Percentiles rank a stretch among this genome's conserved stretches.
These are phyloP conservation scores for Rosa persica DNA, from an alignment of 306 rosid genomes.

Conservation along the genomic window DNA sequence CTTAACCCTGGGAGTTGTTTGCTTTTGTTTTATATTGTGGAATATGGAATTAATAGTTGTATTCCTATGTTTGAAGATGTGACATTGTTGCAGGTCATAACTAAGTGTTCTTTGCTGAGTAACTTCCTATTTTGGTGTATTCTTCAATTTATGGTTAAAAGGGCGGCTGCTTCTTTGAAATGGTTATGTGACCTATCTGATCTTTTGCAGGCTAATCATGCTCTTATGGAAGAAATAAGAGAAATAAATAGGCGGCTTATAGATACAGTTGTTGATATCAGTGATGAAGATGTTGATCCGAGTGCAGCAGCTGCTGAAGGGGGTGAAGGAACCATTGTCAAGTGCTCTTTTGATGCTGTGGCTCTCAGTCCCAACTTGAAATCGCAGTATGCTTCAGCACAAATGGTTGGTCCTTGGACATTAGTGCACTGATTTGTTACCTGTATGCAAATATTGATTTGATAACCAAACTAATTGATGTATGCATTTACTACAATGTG, in stretches of 20 bases:
- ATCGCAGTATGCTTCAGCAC: constrained; percentile 71
- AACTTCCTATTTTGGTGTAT: background rate
- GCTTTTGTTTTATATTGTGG: background rate
- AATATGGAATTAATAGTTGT: background rate
- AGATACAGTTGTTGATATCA: constrained; percentile 77
- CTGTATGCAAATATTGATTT: constrained; percentile 10
- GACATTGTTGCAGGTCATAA: background rate
- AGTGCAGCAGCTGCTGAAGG: constrained; percentile 64
- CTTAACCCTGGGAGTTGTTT: background rate
- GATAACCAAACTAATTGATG: background rate
- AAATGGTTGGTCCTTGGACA: constrained; percentile 55
- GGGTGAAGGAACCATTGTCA: constrained; percentile 79
- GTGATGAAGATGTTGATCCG: constrained; percentile 73
- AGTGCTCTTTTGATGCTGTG: constrained; percentile 82
- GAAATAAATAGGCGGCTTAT: constrained; percentile 77
- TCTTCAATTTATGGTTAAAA: constrained; percentile 15
- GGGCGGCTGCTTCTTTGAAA: constrained; percentile 3
- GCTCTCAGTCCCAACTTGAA: constrained; percentile 87
- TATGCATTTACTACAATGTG: constrained; percentile 31
- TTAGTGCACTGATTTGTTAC: constrained; percentile 4
- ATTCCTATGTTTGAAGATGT: background rate
- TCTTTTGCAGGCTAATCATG: constrained; percentile 65
- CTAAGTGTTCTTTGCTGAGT: background rate
- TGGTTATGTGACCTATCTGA: constrained; percentile 20
- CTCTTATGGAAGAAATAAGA: constrained; percentile 84